These are phyloP conservation scores for Ophiostoma perfectum DNA, from an alignment of 2,329 filamentous ascomycete species.

Conservation along the genomic window DNA sequence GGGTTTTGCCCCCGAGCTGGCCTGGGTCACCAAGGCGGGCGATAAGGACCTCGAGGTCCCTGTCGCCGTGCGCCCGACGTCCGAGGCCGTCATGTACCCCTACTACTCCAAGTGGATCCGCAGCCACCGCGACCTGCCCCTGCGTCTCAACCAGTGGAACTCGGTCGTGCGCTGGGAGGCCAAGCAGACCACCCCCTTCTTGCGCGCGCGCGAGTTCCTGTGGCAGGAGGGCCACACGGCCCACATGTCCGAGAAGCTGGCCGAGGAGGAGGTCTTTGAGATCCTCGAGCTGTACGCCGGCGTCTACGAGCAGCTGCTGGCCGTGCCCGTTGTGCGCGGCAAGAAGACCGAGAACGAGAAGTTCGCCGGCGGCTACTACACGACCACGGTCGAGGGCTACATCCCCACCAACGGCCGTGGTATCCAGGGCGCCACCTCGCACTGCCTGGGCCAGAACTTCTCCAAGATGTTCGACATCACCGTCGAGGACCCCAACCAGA, in stretches of 20 bases:
- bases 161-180: slow-evolving; percentile 86
- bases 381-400: slow-evolving; percentile 93
- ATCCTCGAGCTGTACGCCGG: slow-evolving; percentile 90
- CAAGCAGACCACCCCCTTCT: slow-evolving; percentile 82
- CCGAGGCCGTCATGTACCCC: slow-evolving; percentile 83
- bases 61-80: slow-evolving; percentile 62
- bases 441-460: slow-evolving; percentile 95
- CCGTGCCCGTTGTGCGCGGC: slow-evolving; percentile 89
- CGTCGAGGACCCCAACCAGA: slow-evolving; percentile 82
- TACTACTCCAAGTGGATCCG: slow-evolving; percentile 98
- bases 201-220: slow-evolving; percentile 88
- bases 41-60: slow-evolving; percentile 85
- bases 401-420: slow-evolving; percentile 93
- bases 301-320: slow-evolving; percentile 89
- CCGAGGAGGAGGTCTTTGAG: slow-evolving; percentile 79
- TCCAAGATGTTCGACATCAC: slow-evolving; percentile 98
- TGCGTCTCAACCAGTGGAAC: slow-evolving; percentile 98
- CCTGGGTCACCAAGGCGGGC: slow-evolving; percentile 84
- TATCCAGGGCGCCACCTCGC: slow-evolving; percentile 93
- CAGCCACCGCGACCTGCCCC: slow-evolving; percentile 87
- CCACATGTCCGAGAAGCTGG: slow-evolving; percentile 75
- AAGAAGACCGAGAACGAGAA: slow-evolving; percentile 97
- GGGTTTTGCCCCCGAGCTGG: slow-evolving; percentile 91
- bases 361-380: slow-evolving; percentile 94
- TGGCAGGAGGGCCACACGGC: slow-evolving; percentile 97